These are phyloP conservation scores for Termitomyces sp. DNA, from an alignment of 768 basidiomycete genomes.

Conservation along the genomic window DNA sequence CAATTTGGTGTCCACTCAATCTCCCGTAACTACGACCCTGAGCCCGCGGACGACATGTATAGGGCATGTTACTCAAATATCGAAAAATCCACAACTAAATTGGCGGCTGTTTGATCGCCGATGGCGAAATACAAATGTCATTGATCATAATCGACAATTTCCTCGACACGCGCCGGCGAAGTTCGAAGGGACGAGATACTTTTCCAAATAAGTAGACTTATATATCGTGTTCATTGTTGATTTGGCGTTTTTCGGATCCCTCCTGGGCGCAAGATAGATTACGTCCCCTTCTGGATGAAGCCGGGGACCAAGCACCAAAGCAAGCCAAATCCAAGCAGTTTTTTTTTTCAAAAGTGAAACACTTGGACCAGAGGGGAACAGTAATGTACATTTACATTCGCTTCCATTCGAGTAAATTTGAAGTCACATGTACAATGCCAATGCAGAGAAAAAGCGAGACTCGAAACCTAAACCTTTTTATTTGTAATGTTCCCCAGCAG, in stretches of 20 bases:
- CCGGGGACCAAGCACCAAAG: background rate
- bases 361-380: background rate
- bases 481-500: background rate
- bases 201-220: background rate
- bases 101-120: background rate
- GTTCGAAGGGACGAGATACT: background rate
- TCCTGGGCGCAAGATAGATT: background rate
- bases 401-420: conserved; percentile 1
- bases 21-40: background rate
- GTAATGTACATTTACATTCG: background rate
- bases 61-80: background rate
- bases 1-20: background rate
- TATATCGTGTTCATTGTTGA: background rate
- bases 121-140: background rate
- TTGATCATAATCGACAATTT: background rate
- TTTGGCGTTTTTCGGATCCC: background rate
- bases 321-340: background rate
- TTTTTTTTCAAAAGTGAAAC: background rate
- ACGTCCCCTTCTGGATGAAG: background rate
- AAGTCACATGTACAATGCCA: background rate
- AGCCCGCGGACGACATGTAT: background rate
- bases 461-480: background rate
- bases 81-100: background rate
- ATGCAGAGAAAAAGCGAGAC: background rate
- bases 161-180: background rate